Evolutionary conservation across 2,329 filamentous ascomycete species (phyloP).

Genomic region (Xylaria sp.): DNA sequence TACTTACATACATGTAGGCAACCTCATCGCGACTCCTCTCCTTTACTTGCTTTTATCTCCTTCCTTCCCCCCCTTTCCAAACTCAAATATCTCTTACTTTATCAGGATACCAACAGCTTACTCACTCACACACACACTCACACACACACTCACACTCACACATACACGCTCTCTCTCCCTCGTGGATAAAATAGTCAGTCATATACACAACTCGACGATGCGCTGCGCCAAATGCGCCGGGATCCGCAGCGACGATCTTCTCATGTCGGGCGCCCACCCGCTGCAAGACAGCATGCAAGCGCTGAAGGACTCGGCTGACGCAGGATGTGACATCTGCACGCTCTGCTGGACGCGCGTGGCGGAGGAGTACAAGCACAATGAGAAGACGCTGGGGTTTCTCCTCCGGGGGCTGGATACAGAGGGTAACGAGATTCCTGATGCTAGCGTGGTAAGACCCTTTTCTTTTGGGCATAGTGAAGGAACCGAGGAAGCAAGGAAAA

Average conservation of each 20-base stretch:
- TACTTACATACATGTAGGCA: too few relatives aligned
- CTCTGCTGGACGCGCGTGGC: slow-evolving; percentile 20
- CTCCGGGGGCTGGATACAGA: neutral
- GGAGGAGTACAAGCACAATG: neutral
- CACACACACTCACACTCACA: too few relatives aligned
- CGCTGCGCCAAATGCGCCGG: slow-evolving; percentile 18
- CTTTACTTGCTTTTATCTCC: too few relatives aligned
- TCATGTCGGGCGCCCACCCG: neutral
- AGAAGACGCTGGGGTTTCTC: neutral
- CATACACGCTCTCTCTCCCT: neutral
- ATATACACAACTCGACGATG: slow-evolving; percentile 5
- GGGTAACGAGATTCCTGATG: neutral
- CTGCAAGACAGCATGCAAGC: slow-evolving; percentile 17
- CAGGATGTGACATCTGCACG: slow-evolving; percentile 34
- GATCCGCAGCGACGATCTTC: slow-evolving; percentile 11
- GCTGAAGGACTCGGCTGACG: slow-evolving; percentile 26
- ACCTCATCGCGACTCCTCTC: too few relatives aligned
- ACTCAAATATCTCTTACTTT: too few relatives aligned
- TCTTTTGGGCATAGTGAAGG: too few relatives aligned
- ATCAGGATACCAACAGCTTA: too few relatives aligned
- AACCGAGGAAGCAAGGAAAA: too few relatives aligned
- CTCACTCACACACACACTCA: too few relatives aligned
- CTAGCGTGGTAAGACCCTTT: slow-evolving; percentile 11
- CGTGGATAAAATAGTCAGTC: too few relatives aligned
- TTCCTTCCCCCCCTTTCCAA: too few relatives aligned